Evolutionary conservation across 1,139 yeast genomes (phyloP).

Genomic region (Saccharomyces hybrid): DNA sequence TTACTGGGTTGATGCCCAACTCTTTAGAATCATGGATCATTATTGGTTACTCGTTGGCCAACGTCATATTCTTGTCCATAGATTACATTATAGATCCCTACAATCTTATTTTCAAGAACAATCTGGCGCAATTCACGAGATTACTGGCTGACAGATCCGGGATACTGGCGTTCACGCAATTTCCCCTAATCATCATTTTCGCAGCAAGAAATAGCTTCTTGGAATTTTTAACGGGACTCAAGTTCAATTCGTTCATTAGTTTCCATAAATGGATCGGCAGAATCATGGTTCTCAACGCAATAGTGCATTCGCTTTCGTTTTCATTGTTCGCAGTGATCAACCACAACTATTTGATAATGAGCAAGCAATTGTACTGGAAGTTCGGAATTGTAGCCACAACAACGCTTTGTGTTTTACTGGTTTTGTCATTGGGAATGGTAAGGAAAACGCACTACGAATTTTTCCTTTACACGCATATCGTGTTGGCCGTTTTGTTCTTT

Average conservation of each 20-base stretch:
- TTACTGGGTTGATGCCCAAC: conserved; percentile 33
- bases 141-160: conserved; percentile 47
- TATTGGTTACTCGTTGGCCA: conserved; percentile 40
- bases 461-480: conserved; percentile 52
- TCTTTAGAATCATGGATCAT: conserved; percentile 52
- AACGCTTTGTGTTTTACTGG: conserved; percentile 14
- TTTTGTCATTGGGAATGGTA: conserved; percentile 43
- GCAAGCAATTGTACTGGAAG: conserved; percentile 26
- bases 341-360: conserved; percentile 8
- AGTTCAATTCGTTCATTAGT: conserved; percentile 48
- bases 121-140: conserved; percentile 36
- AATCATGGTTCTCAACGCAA: conserved; percentile 30
- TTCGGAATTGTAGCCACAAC: conserved; percentile 47
- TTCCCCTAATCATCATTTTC: conserved; percentile 47
- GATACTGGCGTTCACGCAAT: conserved; percentile 38
- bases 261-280: conserved; percentile 65
- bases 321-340: conserved; percentile 27
- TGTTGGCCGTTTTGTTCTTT: conserved; percentile 49
- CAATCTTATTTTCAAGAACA: conserved; percentile 38
- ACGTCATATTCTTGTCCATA: conserved; percentile 37
- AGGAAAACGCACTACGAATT: conserved; percentile 56
- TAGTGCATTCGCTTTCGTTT: conserved; percentile 45
- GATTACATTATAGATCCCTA: conserved; percentile 35
- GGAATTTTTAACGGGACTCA: conserved; percentile 58
- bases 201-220: conserved; percentile 60